Conservation (phyloP, 768 basidiomycete species). For the Cantharellus anzutake region DNA sequence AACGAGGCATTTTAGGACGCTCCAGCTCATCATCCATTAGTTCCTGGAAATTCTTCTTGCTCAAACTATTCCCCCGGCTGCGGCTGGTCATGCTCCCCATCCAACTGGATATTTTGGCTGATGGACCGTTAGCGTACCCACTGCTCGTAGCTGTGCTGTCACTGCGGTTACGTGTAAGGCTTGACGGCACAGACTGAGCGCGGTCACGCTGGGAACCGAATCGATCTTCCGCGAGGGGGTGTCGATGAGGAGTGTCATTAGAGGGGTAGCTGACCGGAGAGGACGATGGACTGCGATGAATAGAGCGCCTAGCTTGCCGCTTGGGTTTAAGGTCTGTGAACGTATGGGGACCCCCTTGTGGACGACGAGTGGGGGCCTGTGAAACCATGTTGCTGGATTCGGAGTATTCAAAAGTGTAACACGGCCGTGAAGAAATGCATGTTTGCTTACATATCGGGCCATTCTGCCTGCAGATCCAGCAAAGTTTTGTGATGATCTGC, state of each 20-base stretch:
- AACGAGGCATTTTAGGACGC: not conserved
- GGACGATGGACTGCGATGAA: too few species aligned
- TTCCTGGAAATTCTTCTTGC: slow-evolving; percentile 5
- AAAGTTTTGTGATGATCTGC: slow-evolving; percentile 56
- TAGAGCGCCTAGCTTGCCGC: too few species aligned
- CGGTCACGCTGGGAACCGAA: too few species aligned
- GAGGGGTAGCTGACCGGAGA: too few species aligned
- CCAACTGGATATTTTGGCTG: not conserved
- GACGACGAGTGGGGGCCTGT: slow-evolving; percentile 14
- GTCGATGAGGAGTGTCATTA: too few species aligned
- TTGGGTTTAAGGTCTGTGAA: too few species aligned
- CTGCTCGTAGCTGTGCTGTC: slow-evolving; percentile 4
- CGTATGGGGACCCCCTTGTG: slow-evolving; percentile 13
- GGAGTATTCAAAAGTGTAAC: not conserved
- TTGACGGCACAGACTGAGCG: too few species aligned
- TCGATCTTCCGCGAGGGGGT: too few species aligned
- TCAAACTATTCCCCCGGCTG: slow-evolving; percentile 1
- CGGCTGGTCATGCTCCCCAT: not conserved
- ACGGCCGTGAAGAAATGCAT: not conserved
- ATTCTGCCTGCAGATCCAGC: slow-evolving; percentile 43
- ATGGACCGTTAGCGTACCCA: not conserved
- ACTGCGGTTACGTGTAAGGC: not conserved
- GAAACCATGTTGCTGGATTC: slow-evolving; percentile 16
- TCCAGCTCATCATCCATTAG: slow-evolving; percentile 3
- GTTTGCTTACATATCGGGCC: slow-evolving; percentile 40